phyloP scores from a whole-genome alignment of 768 basidiomycete species.

The Rhodosporidiobolus sp. region DNA sequence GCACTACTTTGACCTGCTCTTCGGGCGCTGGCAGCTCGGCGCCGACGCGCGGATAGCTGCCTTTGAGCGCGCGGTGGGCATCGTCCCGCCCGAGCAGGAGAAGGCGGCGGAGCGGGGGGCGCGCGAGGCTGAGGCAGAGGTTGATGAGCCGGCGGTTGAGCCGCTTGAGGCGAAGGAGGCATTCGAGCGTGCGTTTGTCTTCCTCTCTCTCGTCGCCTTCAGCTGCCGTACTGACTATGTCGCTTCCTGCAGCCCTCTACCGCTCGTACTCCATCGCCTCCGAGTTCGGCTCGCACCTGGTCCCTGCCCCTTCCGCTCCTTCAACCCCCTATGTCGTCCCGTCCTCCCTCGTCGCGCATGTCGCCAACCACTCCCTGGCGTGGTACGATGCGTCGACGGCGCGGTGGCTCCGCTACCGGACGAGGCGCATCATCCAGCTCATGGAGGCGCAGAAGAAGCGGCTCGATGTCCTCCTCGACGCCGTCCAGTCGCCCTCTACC shows the following conservation, averaged over 20 bases:
- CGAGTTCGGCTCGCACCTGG: slow-evolving; percentile 6
- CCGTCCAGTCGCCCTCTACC: slow-evolving; percentile 6
- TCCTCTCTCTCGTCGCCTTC: too few species aligned
- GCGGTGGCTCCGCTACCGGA: slow-evolving; percentile 20
- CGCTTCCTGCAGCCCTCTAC: not conserved
- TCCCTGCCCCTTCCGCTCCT: not conserved
- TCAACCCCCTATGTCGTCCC: slow-evolving; percentile 22
- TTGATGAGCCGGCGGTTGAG: not conserved
- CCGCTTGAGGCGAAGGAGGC: not conserved
- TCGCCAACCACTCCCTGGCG: slow-evolving; percentile 6
- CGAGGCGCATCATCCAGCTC: slow-evolving; percentile 13
- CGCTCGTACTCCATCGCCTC: not conserved
- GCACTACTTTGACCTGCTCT: slow-evolving; percentile 36
- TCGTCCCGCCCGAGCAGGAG: not conserved
- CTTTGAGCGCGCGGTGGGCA: slow-evolving; percentile 14
- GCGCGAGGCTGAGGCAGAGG: not conserved
- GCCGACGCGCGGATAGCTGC: not conserved
- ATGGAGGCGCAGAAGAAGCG: slow-evolving; percentile 14
- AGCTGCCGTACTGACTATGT: not conserved
- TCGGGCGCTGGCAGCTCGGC: slow-evolving; percentile 12
- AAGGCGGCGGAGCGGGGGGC: not conserved
- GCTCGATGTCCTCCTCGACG: slow-evolving; percentile 11
- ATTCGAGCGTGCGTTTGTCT: not conserved
- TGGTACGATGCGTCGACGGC: slow-evolving; percentile 17
- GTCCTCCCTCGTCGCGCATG: slow-evolving; percentile 16